Conservation (phyloP, 441 rosid genomes). For the Gossypium schwendimanii region DNA sequence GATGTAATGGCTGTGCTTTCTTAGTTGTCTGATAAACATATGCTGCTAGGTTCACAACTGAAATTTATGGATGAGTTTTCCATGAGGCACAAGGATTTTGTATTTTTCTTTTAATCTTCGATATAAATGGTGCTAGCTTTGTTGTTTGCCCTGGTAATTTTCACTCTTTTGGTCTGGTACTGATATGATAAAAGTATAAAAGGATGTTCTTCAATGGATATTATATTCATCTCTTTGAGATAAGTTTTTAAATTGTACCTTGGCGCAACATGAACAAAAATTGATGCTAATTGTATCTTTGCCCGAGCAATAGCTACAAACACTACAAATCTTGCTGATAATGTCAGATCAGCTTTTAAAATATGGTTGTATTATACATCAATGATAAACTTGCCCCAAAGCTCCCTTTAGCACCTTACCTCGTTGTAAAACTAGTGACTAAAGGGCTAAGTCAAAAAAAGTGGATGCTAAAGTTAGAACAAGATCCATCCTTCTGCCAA, state of each 20-base stretch:
- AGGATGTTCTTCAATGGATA: not conserved
- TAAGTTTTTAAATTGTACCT: not conserved
- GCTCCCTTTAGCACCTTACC: not conserved
- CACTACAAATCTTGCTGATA: not conserved
- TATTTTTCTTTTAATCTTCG: not conserved
- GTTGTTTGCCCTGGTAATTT: not conserved
- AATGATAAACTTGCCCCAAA: not conserved
- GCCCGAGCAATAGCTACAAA: not conserved
- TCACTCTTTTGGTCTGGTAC: not conserved
- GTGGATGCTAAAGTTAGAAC: not conserved
- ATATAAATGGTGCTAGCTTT: not conserved
- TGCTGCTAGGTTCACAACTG: not conserved
- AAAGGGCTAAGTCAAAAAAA: not conserved
- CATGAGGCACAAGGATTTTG: conserved; percentile 7
- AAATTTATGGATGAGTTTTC: not conserved
- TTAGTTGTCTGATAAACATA: conserved; percentile 28
- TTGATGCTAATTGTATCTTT: not conserved
- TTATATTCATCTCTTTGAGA: not conserved
- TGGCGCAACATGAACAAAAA: not conserved
- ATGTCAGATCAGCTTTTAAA: not conserved
- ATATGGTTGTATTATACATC: conserved; percentile 1
- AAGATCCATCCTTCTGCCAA: conserved; percentile 2
- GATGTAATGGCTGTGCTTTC: conserved; percentile 92
- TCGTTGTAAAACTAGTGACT: not conserved
- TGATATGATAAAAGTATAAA: not conserved